These are phyloP conservation scores for Tinospora cordifolia DNA, from an alignment of 164 flowering plant genomes.

Conservation along the genomic window DNA sequence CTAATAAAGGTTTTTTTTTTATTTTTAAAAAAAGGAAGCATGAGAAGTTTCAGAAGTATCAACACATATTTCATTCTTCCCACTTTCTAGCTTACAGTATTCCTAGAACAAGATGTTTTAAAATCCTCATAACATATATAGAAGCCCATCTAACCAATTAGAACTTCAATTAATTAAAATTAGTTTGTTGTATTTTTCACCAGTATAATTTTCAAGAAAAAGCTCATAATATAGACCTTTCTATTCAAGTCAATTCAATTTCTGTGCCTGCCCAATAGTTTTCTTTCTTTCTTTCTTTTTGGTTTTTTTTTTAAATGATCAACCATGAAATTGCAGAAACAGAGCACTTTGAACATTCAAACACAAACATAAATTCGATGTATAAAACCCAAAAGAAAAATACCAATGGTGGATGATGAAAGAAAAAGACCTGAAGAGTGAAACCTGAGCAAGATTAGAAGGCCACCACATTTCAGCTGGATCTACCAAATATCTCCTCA, in stretches of 20 bases:
- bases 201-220: not conserved
- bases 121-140: not conserved
- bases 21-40: too few species aligned
- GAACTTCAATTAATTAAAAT: not conserved
- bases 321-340: slow-evolving; percentile 2
- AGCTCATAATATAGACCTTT: not conserved
- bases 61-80: not conserved
- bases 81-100: not conserved
- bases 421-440: slow-evolving; percentile 58
- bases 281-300: too few species aligned
- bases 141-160: not conserved
- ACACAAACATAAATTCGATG: not conserved
- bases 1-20: too few species aligned
- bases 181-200: not conserved
- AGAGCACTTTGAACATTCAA: slow-evolving; percentile 1
- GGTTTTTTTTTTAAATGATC: not conserved
- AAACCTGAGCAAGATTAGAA: slow-evolving; percentile 84
- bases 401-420: not conserved
- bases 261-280: not conserved
- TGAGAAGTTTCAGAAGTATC: too few species aligned
- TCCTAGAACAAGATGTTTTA: not conserved
- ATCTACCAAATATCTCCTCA: slow-evolving; percentile 70
- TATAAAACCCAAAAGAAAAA: not conserved
- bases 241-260: not conserved
- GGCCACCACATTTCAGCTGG: slow-evolving; percentile 99